phyloP scores from a whole-genome alignment of 352 stramenopile genomes.

The Globisporangium emineosum region DNA sequence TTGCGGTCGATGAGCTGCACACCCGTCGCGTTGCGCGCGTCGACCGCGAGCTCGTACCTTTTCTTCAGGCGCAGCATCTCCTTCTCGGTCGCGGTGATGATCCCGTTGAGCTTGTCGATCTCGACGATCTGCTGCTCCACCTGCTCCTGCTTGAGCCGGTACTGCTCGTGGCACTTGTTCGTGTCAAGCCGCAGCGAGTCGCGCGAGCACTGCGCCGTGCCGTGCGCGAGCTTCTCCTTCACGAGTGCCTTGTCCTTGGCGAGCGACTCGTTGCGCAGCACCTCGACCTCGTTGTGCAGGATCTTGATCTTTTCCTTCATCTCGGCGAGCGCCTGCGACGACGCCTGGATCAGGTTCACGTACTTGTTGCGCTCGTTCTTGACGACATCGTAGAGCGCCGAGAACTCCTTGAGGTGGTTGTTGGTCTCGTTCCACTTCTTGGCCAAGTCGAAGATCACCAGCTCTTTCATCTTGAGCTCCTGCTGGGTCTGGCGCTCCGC shows the following conservation, averaged over 20 bases:
- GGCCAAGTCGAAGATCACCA: constrained; percentile 91
- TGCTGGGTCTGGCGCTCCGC: constrained; percentile 85
- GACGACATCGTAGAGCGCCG: constrained; percentile 92
- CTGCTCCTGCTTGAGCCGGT: constrained; percentile 87
- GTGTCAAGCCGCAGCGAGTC: constrained; percentile 88
- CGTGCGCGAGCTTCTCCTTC: constrained; percentile 88
- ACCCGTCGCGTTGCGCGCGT: constrained; percentile 84
- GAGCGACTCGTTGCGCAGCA: constrained; percentile 90
- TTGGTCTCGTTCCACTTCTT: constrained; percentile 94
- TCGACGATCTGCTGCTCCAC: constrained; percentile 95
- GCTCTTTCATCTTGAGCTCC: constrained; percentile 92
- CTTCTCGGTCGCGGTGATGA: constrained; percentile 91
- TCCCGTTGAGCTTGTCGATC: constrained; percentile 94
- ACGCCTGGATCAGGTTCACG: constrained; percentile 92
- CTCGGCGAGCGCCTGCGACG: constrained; percentile 89
- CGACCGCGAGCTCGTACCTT: constrained; percentile 86
- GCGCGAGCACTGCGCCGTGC: constrained; percentile 84
- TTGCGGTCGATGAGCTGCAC: constrained; percentile 95
- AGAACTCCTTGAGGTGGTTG: constrained; percentile 92
- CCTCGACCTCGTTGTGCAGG: constrained; percentile 93
- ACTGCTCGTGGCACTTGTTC: constrained; percentile 89
- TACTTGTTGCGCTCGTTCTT: constrained; percentile 97
- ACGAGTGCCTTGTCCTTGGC: constrained; percentile 92
- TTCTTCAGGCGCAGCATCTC: constrained; percentile 92
- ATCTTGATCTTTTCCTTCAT: constrained; percentile 98